A percentile compares a stretch with the other conserved stretches of the same genome.
Conservation (phyloP, 768 basidiomycete genomes). For the Pleurotus sapidus region DNA sequence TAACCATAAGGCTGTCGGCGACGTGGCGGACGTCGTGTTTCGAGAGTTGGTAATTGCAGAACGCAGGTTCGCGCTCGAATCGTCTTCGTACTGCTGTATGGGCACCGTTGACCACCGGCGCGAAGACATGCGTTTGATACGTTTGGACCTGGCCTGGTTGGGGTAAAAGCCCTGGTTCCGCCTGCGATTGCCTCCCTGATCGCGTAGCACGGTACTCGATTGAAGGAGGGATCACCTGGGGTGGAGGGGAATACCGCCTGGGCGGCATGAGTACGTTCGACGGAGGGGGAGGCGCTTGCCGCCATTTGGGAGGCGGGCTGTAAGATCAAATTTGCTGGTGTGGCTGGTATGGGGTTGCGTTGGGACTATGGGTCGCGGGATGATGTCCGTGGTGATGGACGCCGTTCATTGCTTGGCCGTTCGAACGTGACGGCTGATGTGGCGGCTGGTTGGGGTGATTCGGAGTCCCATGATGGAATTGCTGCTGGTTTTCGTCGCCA, state of each 20-base stretch:
- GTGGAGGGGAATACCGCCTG: not conserved
- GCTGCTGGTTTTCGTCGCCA: constrained; percentile 19
- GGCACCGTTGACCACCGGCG: constrained; percentile 51
- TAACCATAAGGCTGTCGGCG: too few species aligned
- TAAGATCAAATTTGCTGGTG: not conserved
- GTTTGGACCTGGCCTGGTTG: constrained; percentile 29
- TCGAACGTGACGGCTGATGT: not conserved
- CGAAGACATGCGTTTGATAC: constrained; percentile 70
- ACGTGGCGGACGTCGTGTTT: too few species aligned
- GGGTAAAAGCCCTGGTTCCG: constrained; percentile 18
- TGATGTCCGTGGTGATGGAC: not conserved
- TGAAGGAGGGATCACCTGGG: constrained; percentile 12
- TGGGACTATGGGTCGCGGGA: not conserved
- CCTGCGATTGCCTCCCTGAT: constrained; percentile 13
- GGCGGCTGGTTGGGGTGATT: constrained; percentile 7
- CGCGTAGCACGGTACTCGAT: not conserved
- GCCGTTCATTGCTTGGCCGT: not conserved
- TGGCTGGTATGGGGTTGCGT: not conserved
- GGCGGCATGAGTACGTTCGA: not conserved
- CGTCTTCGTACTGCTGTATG: not conserved
- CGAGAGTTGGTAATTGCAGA: constrained; percentile 6
- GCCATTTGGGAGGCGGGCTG: too few species aligned
- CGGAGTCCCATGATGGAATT: not conserved
- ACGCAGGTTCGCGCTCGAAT: not conserved
- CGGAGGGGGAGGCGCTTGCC: not conserved